A percentile compares a stretch with the other conserved stretches of the same genome.
Evolutionary conservation across 805 yeast genomes (phyloP).

Genomic region (Zygoascus biomembranicola): DNA sequence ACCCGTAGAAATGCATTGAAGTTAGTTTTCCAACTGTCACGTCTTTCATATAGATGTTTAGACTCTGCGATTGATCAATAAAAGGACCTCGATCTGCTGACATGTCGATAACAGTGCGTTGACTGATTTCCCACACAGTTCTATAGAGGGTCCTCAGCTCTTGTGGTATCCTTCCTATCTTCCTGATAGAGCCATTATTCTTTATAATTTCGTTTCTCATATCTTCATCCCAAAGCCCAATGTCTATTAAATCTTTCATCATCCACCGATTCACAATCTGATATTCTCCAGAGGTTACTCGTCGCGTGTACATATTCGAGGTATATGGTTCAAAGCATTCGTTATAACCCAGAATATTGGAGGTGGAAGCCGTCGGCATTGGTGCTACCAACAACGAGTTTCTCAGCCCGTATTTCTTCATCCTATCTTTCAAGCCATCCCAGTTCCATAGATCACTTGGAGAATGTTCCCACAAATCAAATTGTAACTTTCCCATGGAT

Average conservation of each 20-base stretch:
- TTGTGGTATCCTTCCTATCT: conserved; percentile 62
- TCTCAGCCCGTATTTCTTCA: conserved; percentile 62
- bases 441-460: conserved; percentile 87
- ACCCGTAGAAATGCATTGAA: conserved; percentile 96
- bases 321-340: conserved; percentile 97
- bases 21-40: conserved; percentile 97
- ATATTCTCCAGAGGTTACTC: conserved; percentile 89
- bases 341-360: conserved; percentile 87
- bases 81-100: conserved; percentile 71
- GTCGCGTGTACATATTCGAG: conserved; percentile 81
- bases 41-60: conserved; percentile 78
- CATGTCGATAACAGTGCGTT: conserved; percentile 76
- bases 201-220: conserved; percentile 71
- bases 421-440: conserved; percentile 56
- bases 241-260: conserved; percentile 68
- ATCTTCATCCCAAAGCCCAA: conserved; percentile 75
- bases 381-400: conserved; percentile 77
- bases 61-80: conserved; percentile 82
- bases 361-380: conserved; percentile 98
- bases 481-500: conserved; percentile 76
- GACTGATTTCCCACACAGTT: conserved; percentile 96
- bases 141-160: conserved; percentile 72
- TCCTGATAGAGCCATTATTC: conserved; percentile 80
- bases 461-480: conserved; percentile 74
- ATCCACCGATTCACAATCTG: conserved; percentile 87